These are phyloP conservation scores for Graphium sp. DNA, from an alignment of 2,329 filamentous ascomycete species.

Conservation along the genomic window DNA sequence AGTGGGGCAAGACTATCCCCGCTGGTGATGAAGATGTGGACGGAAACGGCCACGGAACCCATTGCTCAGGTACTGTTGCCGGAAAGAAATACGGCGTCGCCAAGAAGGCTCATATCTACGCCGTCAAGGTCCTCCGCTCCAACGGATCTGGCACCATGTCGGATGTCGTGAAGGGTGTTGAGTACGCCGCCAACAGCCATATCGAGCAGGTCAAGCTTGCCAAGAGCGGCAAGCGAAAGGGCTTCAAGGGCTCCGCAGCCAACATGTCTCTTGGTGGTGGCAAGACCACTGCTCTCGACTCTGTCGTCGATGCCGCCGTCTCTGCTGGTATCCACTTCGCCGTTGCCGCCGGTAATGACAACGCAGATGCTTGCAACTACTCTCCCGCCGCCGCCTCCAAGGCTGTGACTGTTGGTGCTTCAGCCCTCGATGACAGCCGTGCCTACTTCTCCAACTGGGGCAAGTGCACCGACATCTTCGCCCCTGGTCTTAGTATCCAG, in stretches of 20 bases:
- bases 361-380: conserved; percentile 98
- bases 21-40: conserved; percentile 69
- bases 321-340: conserved; percentile 89
- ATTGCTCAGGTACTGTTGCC: conserved; percentile 95
- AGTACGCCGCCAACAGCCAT: conserved; percentile 78
- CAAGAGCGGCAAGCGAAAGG: conserved; percentile 81
- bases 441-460: conserved; percentile 99
- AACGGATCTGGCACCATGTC: conserved; percentile 98
- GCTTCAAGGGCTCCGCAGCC: conserved; percentile 96
- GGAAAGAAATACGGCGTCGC: conserved; percentile 99
- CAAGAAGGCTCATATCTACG: conserved; percentile 94
- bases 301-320: conserved; percentile 87
- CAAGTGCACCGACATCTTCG: conserved; percentile 99
- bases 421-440: conserved; percentile 82
- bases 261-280: conserved; percentile 99
- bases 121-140: conserved; percentile 94
- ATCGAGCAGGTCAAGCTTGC: conserved; percentile 56
- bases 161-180: conserved; percentile 95
- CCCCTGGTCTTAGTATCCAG: conserved; percentile 87
- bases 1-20: conserved; percentile 96
- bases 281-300: conserved; percentile 83
- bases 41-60: conserved; percentile 96
- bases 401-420: conserved; percentile 91
- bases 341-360: conserved; percentile 96
- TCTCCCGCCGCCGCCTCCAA: conserved; percentile 85